Conservation (phyloP, 2,329 filamentous ascomycete species). For the Hymenoscyphus infarciens region DNA sequence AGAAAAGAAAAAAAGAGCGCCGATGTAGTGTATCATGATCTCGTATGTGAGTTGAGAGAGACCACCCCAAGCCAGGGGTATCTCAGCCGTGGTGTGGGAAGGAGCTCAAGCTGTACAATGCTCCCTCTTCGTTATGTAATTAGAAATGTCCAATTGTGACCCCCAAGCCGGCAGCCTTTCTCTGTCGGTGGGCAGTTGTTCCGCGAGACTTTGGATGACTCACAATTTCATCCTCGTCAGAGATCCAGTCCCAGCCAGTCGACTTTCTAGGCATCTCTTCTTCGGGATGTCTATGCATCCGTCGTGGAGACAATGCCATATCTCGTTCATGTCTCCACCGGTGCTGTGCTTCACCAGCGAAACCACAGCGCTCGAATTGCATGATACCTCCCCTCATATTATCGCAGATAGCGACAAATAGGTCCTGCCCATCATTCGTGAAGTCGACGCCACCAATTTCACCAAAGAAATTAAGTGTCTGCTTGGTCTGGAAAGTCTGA, state of each 20-base stretch:
- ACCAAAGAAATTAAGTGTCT: slow-evolving; percentile 71
- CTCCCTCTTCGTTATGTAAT: slow-evolving; percentile 13
- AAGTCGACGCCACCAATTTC: slow-evolving; percentile 68
- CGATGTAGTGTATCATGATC: slow-evolving; percentile 41
- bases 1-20: slow-evolving; percentile 30
- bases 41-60: slow-evolving; percentile 1
- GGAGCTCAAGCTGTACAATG: slow-evolving; percentile 17
- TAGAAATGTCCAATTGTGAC: slow-evolving; percentile 22
- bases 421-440: slow-evolving; percentile 60
- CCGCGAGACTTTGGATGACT: slow-evolving; percentile 18
- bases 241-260: slow-evolving; percentile 22
- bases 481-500: slow-evolving; percentile 59
- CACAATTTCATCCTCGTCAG: slow-evolving; percentile 19
- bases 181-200: slow-evolving; percentile 18
- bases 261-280: background rate
- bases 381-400: slow-evolving; percentile 56
- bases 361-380: slow-evolving; percentile 35
- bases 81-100: background rate
- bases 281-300: slow-evolving; percentile 3
- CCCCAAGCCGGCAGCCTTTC: slow-evolving; percentile 22
- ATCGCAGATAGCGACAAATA: slow-evolving; percentile 69
- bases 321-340: slow-evolving; percentile 5
- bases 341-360: slow-evolving; percentile 27
- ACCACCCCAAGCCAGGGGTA: background rate
- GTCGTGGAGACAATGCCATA: slow-evolving; percentile 12